phyloP scores from a whole-genome alignment of 2,329 filamentous ascomycete species.

The Chaetomiaceae sp. region DNA sequence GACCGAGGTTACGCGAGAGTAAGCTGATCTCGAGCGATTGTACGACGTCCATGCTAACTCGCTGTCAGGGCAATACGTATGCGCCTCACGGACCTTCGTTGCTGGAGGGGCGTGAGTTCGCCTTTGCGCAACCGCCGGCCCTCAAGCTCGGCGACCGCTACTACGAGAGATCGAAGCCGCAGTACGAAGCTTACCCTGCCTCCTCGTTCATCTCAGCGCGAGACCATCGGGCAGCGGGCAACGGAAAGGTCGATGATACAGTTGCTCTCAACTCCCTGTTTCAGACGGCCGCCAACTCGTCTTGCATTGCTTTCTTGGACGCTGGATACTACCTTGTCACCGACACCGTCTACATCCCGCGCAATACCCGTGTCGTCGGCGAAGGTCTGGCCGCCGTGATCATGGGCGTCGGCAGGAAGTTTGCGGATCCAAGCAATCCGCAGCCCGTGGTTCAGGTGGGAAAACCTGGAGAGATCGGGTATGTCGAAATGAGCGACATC shows the following conservation, averaged over 20 bases:
- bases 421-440: slow-evolving; percentile 52
- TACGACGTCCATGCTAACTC: neutral
- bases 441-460: slow-evolving; percentile 59
- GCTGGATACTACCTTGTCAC: slow-evolving; percentile 57
- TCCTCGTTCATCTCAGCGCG: slow-evolving; percentile 57
- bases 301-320: slow-evolving; percentile 54
- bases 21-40: neutral
- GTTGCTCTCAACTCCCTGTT: slow-evolving; percentile 28
- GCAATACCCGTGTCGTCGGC: slow-evolving; percentile 50
- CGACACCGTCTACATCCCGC: slow-evolving; percentile 44
- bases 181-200: slow-evolving; percentile 51
- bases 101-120: slow-evolving; percentile 42
- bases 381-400: slow-evolving; percentile 47
- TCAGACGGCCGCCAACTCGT: slow-evolving; percentile 32
- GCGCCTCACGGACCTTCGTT: slow-evolving; percentile 37
- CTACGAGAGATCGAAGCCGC: slow-evolving; percentile 50
- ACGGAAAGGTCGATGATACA: slow-evolving; percentile 61
- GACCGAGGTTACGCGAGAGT: slow-evolving; percentile 45
- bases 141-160: slow-evolving; percentile 52
- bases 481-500: slow-evolving; percentile 65
- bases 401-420: slow-evolving; percentile 50
- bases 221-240: slow-evolving; percentile 58
- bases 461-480: slow-evolving; percentile 53
- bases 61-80: slow-evolving; percentile 60
- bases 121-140: slow-evolving; percentile 43